Percentiles rank a stretch among this genome's conserved stretches.
Conservation (phyloP, 2,329 filamentous ascomycete species). For the Apiospora phragmitis region DNA sequence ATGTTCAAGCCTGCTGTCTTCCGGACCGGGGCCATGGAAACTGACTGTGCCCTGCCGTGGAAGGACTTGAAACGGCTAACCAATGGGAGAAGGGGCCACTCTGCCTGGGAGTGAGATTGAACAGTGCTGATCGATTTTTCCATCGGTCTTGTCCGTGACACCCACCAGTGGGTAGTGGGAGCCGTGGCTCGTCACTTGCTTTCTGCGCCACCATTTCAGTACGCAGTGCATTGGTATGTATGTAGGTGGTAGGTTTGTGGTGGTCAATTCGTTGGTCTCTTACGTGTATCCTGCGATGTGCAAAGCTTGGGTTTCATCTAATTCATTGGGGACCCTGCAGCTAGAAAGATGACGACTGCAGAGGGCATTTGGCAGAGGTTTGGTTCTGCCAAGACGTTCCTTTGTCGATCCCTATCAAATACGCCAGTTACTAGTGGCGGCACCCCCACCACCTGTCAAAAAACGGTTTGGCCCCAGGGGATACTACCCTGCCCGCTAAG, state of each 20-base stretch:
- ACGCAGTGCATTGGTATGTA: no score
- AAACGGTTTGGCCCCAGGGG: not conserved
- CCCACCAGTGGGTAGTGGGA: no score
- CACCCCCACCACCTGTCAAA: not conserved
- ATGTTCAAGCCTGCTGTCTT: not conserved
- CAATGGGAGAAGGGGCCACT: not conserved
- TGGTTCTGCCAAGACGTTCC: not conserved
- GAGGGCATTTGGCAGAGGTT: not conserved
- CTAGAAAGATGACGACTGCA: slow-evolving; percentile 4
- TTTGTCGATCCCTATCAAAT: slow-evolving; percentile 2
- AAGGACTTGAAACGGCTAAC: not conserved
- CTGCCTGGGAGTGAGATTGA: not conserved
- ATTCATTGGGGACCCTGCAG: not conserved
- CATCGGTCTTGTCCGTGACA: not conserved
- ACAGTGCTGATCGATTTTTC: not conserved
- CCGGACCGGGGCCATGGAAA: not conserved
- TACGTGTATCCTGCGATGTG: not conserved
- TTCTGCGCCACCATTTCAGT: no score
- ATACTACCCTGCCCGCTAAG: not conserved
- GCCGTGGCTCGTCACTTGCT: not conserved
- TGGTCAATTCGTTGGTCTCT: not conserved
- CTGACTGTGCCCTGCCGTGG: not conserved
- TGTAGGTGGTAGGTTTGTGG: no score
- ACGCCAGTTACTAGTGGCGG: not conserved
- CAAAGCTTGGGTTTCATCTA: not conserved